Evolutionary conservation across 495 filamentous ascomycete species (phyloP).

Genomic region (Tuber borchii): DNA sequence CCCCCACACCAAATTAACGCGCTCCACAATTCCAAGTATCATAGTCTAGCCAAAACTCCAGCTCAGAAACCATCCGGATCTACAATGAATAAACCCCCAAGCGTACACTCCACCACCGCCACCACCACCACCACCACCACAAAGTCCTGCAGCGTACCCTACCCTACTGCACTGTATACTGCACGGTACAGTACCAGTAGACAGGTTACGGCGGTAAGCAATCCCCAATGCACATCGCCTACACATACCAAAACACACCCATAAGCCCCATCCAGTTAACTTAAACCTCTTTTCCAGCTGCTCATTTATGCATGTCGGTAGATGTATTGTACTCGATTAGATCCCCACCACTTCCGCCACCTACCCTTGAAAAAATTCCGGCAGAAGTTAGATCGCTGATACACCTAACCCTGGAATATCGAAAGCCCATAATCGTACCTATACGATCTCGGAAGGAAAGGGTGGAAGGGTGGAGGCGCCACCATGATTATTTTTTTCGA

Average conservation of each 20-base stretch:
- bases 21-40: too few species aligned
- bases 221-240: background rate
- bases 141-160: too few species aligned
- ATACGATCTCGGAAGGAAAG: background rate
- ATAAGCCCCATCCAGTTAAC: background rate
- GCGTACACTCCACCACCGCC: too few species aligned
- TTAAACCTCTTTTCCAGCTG: background rate
- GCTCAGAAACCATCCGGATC: background rate
- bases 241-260: background rate
- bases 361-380: background rate
- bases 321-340: background rate
- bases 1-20: background rate
- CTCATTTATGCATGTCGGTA: background rate
- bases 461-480: background rate
- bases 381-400: background rate
- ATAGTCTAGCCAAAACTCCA: too few species aligned
- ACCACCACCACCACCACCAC: too few species aligned
- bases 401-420: background rate
- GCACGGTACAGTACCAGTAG: background rate
- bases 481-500: background rate
- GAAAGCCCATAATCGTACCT: background rate
- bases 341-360: background rate
- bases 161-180: too few species aligned
- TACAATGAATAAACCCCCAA: background rate
- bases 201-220: background rate